phyloP scores from a whole-genome alignment of 2,329 filamentous ascomycete species.

The Exophiala dermatitidis region DNA sequence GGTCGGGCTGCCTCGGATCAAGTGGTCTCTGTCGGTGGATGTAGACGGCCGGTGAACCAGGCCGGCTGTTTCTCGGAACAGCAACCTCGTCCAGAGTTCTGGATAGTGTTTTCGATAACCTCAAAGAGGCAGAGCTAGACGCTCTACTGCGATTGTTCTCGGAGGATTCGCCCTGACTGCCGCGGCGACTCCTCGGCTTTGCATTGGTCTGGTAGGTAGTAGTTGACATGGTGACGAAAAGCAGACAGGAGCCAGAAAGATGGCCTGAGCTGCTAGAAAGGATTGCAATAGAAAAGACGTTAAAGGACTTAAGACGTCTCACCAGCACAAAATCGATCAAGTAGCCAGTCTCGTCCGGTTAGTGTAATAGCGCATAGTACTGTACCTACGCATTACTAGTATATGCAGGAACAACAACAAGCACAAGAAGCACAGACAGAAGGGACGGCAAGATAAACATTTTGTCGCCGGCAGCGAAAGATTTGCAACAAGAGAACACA shows the following conservation, averaged over 20 bases:
- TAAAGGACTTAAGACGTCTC: neutral
- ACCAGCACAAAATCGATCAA: too few relatives aligned
- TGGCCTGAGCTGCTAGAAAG: too few relatives aligned
- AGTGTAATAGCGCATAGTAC: too few relatives aligned
- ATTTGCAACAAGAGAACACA: neutral
- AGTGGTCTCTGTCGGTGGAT: constrained; percentile 12
- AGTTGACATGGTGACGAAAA: constrained; percentile 15
- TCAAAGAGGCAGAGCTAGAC: constrained; percentile 20
- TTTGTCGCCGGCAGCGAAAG: constrained; percentile 1
- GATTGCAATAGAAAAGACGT: neutral
- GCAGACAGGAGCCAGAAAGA: neutral
- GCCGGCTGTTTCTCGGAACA: constrained; percentile 16
- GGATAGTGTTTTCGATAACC: constrained; percentile 21
- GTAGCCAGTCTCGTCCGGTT: too few relatives aligned
- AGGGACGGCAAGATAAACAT: neutral
- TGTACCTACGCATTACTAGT: too few relatives aligned
- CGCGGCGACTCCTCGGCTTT: constrained; percentile 17
- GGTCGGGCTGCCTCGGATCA: constrained; percentile 8
- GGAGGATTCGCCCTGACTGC: constrained; percentile 12
- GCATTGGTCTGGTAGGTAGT: constrained; percentile 20
- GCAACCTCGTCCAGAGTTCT: constrained; percentile 20
- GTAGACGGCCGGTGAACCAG: constrained; percentile 17
- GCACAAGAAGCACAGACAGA: neutral
- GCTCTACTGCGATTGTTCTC: constrained; percentile 19
- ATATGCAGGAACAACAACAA: neutral